Percentiles rank a stretch among this genome's conserved stretches.
phyloP scores from a whole-genome alignment of 805 yeast genomes.

The Ogataea minuta region DNA sequence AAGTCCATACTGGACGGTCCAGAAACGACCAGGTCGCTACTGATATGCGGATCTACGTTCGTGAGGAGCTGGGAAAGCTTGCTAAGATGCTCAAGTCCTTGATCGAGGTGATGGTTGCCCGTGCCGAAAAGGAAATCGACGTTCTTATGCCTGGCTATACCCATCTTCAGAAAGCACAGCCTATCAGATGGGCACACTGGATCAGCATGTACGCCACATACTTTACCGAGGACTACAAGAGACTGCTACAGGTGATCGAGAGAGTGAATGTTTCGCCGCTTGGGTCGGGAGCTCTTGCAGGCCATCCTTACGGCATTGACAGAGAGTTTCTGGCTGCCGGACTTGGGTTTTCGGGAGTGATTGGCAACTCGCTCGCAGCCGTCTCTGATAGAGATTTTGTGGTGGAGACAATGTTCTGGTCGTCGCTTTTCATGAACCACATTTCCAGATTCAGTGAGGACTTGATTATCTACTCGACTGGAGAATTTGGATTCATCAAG shows the following conservation, averaged over 20 bases:
- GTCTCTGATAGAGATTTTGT: conserved; percentile 98
- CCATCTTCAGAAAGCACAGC: conserved; percentile 97
- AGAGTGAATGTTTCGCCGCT: conserved; percentile 88
- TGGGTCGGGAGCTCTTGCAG: conserved; percentile 98
- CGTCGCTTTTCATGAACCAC: conserved; percentile 91
- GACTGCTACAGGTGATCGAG: conserved; percentile 74
- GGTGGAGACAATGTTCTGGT: conserved; percentile 94
- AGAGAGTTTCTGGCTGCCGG: conserved; percentile 82
- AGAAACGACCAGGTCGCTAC: conserved; percentile 99
- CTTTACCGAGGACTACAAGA: conserved; percentile 83
- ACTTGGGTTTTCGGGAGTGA: conserved; percentile 78
- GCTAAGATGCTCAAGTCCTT: conserved; percentile 56
- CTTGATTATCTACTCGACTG: conserved; percentile 91
- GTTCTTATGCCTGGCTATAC: conserved; percentile 99
- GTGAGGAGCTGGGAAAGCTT: conserved; percentile 69
- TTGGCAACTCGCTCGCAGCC: conserved; percentile 95
- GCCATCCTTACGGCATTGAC: conserved; percentile 99
- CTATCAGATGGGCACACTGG: conserved; percentile 99
- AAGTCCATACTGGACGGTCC: conserved; percentile 98
- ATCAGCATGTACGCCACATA: conserved; percentile 91
- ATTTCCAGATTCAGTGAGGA: conserved; percentile 94
- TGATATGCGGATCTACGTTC: conserved; percentile 94
- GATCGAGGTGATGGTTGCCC: conserved; percentile 61
- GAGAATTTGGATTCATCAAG: conserved; percentile 92
- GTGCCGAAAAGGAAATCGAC: conserved; percentile 86